Percentiles rank a stretch among this genome's conserved stretches.
phyloP scores from a whole-genome alignment of 2,329 filamentous ascomycete species.

The Aspergillus eucalypticola region DNA sequence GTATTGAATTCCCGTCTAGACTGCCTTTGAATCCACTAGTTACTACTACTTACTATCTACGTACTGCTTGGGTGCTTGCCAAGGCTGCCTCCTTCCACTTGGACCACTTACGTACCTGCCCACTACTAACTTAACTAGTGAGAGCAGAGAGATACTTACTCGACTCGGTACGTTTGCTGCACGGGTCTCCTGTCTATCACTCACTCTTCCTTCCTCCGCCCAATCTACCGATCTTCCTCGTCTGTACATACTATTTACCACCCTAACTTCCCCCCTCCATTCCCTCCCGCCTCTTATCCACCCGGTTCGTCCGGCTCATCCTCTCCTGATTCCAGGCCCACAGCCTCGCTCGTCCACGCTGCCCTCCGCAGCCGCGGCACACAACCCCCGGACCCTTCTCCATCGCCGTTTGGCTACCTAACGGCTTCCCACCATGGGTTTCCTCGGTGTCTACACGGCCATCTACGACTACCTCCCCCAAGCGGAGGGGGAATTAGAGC shows the following conservation, averaged over 20 bases:
- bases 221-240: neutral
- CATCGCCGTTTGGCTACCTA: neutral
- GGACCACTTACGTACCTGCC: constrained; percentile 9
- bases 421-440: constrained; percentile 66
- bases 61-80: neutral
- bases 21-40: neutral
- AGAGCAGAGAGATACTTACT: neutral
- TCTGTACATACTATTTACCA: neutral
- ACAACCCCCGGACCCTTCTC: constrained; percentile 2
- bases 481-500: constrained; percentile 78
- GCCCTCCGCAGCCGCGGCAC: constrained; percentile 16
- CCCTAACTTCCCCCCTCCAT: neutral
- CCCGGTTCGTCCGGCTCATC: neutral
- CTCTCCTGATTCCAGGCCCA: constrained; percentile 1
- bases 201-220: neutral
- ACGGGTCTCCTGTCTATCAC: constrained; percentile 2
- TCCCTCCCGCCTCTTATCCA: neutral
- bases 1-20: neutral
- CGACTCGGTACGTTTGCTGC: neutral
- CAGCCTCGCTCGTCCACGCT: constrained; percentile 10
- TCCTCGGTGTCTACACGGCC: constrained; percentile 86
- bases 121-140: neutral
- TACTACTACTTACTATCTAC: neutral
- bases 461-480: constrained; percentile 92
- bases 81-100: constrained; percentile 8